phyloP scores from a whole-genome alignment of 257 asterid genomes.

The Petunia axillaris region DNA sequence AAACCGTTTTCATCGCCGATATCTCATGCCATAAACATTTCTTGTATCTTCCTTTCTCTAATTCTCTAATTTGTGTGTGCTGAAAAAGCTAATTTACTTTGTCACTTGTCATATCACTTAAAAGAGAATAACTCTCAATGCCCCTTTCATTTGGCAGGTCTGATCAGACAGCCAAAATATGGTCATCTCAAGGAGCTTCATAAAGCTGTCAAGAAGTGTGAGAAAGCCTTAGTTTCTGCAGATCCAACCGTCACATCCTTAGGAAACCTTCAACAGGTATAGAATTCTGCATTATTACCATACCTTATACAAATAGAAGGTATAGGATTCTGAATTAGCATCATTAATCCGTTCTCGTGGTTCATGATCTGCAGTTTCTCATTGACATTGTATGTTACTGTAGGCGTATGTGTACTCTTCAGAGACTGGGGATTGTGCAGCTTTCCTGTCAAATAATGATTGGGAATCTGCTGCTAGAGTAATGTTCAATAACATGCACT shows the following conservation, averaged over 20 bases:
- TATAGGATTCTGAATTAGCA: neutral
- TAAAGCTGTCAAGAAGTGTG: conserved; percentile 76
- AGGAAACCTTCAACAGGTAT: conserved; percentile 92
- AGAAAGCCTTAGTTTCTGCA: conserved; percentile 73
- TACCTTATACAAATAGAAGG: too few species aligned
- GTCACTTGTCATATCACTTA: neutral
- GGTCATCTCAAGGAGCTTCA: conserved; percentile 94
- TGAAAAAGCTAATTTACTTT: neutral
- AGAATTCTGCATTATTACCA: neutral
- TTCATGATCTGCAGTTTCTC: neutral
- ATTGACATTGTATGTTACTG: conserved; percentile 32
- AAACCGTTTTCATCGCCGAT: neutral
- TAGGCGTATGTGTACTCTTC: conserved; percentile 86
- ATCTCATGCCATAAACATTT: neutral
- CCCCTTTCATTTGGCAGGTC: conserved; percentile 26
- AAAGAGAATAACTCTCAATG: neutral
- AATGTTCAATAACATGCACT: conserved; percentile 85
- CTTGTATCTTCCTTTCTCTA: neutral
- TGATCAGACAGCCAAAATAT: conserved; percentile 85
- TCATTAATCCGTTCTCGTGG: neutral
- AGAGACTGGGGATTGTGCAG: conserved; percentile 79
- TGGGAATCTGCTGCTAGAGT: conserved; percentile 59
- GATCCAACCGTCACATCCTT: conserved; percentile 83
- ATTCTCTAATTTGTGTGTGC: neutral
- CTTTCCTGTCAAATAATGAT: conserved; percentile 82